Evolutionary conservation across 2,329 filamentous ascomycete species (phyloP), one percentile per base, ranked within the genome.

Genomic region (Diplocarpon rosae): DNA sequence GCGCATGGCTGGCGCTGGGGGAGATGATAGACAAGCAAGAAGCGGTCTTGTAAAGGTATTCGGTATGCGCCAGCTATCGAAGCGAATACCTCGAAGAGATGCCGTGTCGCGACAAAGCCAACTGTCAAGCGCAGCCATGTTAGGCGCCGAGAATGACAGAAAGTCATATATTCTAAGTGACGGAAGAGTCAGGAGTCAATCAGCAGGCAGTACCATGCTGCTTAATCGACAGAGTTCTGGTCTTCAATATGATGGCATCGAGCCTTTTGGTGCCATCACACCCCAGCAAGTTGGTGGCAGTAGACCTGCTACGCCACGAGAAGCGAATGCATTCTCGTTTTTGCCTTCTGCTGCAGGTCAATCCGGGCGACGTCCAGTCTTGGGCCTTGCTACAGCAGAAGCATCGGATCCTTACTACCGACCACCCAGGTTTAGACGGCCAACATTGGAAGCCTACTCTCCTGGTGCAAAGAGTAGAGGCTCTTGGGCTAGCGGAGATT

Each of bases 31-130:
- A 41, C 81, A 81, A 32, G 78, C 80, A 40, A 72, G 86, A 61
- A 90, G 92, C 58, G 90, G 88, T 8, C 71, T 98, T 43, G 81
- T 82, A 54, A 95, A 89, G 66, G 86, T 89, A 37, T 93, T 95
- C 60, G 89, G 89, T 40, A 87, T 89, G 74, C 83, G 89, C 37
- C 88, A 95, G 63, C 70, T 95, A 33, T 85, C 85, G 11, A 78
- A 84, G 51, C 79, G 88, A 39, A 69, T 75, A 50, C 77, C 76
- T 46, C 77, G 77, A 38, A 76, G 75, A 48, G 73, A 71, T 48
- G 76, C 75, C 13, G 71, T 74, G 17, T 82, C 83, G 7, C 77
- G 87, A 48, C 80, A 84, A 56, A 95, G 87, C 59, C 83, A 92
- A 62, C 73, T 85, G 42, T 95, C 87, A 4, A 87, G 80, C 52